Base-by-base conservation (phyloP, 2,329 filamentous ascomycete genomes). In the Fusarium verrucosum region DNA sequence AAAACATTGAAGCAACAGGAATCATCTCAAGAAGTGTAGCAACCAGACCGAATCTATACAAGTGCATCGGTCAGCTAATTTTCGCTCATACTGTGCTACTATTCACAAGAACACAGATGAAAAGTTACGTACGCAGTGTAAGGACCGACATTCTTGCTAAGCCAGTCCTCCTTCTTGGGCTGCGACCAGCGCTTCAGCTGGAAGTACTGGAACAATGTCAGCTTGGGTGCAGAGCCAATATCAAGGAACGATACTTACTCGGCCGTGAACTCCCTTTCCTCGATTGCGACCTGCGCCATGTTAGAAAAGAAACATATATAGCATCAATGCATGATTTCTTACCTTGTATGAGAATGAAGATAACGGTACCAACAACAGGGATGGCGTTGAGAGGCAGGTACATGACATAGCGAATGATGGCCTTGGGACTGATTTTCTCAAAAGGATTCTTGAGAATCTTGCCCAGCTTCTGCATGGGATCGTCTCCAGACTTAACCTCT, bases 351-450 rank as follows among this genome's bases (percentile, higher is more conserved):
- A 90, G 75, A 30, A 97, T 84, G 76, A 96, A 98, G 6, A 93
- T 80, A 9, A 88, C 80, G 0, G 94, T 97, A 7, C 94, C 94
- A 17, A 97, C 86, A 1, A 97, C 84, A 0, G 94, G 94, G 49
- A 98, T 93, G 74, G 97, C 93, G 80, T 97, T 98, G 60, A 98
- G 83, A 11, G 94, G 94, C 37, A 97, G 82, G 74, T 96, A 95
- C 79, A 97, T 86, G 64, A 96, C 74, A 71, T 94, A 94, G 60
- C 92, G 83, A 35, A 97, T 79, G 40, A 97, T 77, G 9, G 89
- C 87, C 70, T 82, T 86, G 25, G 82, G 82, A 25, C 82, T 83
- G 68, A 86, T 86, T 62, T 81, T 82, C 20, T 81, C 78, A 66
- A 89, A 87, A 1, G 86, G 85, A 42, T 70, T 83, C 75, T 85